phyloP scores from a whole-genome alignment of 2,329 filamentous ascomycete species.

The Metarhizium humberi region DNA sequence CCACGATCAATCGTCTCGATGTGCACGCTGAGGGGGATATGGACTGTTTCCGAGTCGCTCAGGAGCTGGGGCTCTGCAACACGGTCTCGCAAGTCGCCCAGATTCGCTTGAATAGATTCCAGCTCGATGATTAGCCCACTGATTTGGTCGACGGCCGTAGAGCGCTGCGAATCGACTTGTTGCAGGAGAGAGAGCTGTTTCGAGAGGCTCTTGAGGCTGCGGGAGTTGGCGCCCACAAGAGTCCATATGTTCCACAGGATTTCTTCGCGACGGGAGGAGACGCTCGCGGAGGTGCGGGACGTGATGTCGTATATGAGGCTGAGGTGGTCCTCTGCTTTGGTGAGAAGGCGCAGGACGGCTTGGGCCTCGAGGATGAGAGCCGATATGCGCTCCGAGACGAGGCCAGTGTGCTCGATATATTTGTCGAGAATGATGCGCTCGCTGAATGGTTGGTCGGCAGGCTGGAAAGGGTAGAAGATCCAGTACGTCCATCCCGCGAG shows the following conservation, averaged over 20 bases:
- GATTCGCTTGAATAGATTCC: constrained; percentile 59
- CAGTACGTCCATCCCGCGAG: constrained; percentile 32
- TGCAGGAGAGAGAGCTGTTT: constrained; percentile 54
- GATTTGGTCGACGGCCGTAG: constrained; percentile 59
- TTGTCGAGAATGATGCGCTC: constrained; percentile 59
- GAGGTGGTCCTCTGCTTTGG: constrained; percentile 60
- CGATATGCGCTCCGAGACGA: constrained; percentile 61
- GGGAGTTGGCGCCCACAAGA: constrained; percentile 59
- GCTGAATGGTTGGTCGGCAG: constrained; percentile 34
- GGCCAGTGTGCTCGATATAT: constrained; percentile 63
- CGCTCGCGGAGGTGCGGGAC: constrained; percentile 50
- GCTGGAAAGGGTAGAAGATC: constrained; percentile 54
- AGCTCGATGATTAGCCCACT: constrained; percentile 61
- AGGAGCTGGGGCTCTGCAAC: constrained; percentile 58
- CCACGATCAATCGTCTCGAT: constrained; percentile 66
- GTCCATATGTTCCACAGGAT: constrained; percentile 66
- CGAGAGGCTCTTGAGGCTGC: constrained; percentile 50
- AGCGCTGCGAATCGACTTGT: constrained; percentile 57
- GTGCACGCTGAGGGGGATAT: constrained; percentile 60
- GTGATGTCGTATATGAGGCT: constrained; percentile 61
- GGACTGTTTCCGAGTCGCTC: constrained; percentile 28
- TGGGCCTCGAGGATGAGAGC: constrained; percentile 62
- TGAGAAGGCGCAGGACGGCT: constrained; percentile 54
- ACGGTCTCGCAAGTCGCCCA: constrained; percentile 63
- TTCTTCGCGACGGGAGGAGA: constrained; percentile 51